These are phyloP conservation scores for Daldinia bambusicola DNA, from an alignment of 495 filamentous ascomycete genomes.

Conservation along the genomic window DNA sequence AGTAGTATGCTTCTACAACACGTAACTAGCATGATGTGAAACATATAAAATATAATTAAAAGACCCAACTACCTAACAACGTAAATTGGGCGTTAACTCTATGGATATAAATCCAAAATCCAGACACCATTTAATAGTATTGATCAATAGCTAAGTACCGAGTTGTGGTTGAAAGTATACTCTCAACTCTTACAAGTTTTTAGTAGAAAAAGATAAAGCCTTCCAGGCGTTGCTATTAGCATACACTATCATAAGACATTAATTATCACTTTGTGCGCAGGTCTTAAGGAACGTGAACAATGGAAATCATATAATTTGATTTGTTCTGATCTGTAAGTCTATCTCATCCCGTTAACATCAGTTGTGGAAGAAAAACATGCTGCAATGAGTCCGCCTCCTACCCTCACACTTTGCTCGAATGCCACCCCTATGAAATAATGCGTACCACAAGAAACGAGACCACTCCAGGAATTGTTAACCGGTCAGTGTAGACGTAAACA, in stretches of 20 bases:
- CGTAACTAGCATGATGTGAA: no score
- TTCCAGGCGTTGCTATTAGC: not conserved
- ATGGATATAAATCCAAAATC: no score
- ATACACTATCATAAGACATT: not conserved
- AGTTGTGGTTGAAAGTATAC: not conserved
- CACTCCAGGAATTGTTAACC: slow-evolving; percentile 39
- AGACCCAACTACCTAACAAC: no score
- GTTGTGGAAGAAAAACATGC: slow-evolving; percentile 31
- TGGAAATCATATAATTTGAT: slow-evolving; percentile 38
- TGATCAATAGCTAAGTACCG: not conserved
- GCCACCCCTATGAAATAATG: slow-evolving; percentile 46
- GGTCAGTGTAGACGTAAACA: slow-evolving; percentile 46
- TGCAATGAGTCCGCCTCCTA: slow-evolving; percentile 38
- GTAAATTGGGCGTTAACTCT: no score
- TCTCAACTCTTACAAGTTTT: not conserved
- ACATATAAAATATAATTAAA: no score
- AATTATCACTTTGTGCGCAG: not conserved
- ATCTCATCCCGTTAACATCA: slow-evolving; percentile 35
- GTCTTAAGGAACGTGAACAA: not conserved
- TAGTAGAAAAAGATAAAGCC: not conserved
- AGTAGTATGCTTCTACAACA: no score
- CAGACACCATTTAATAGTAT: not conserved
- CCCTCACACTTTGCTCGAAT: slow-evolving; percentile 38
- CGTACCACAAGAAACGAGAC: slow-evolving; percentile 42
- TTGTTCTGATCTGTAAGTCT: slow-evolving; percentile 43